Conservation (phyloP, 495 filamentous ascomycete genomes). For the Margaritispora aquatica region DNA sequence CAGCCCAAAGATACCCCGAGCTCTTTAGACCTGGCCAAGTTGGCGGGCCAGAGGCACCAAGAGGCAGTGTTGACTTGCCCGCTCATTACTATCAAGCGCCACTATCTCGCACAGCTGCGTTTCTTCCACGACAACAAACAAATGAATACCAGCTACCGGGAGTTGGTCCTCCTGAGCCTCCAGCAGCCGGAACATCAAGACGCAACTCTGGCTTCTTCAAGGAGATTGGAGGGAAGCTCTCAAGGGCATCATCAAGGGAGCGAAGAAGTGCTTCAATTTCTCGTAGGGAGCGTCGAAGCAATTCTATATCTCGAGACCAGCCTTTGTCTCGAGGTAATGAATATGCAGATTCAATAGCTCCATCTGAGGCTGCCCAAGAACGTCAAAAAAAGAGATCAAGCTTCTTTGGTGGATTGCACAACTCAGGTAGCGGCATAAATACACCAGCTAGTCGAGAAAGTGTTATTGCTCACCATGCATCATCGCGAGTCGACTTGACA, state of each 20-base stretch:
- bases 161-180: conserved; percentile 25
- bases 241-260: conserved; percentile 27
- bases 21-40: conserved; percentile 22
- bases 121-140: conserved; percentile 31
- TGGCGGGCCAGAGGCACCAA: not conserved
- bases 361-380: conserved; percentile 26
- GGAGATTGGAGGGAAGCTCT: conserved; percentile 28
- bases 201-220: conserved; percentile 34
- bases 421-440: conserved; percentile 18
- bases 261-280: conserved; percentile 13
- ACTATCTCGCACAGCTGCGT: conserved; percentile 22
- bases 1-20: conserved; percentile 31
- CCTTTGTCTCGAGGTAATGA: conserved; percentile 22
- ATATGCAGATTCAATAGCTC: conserved; percentile 30
- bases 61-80: conserved; percentile 13
- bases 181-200: conserved; percentile 6
- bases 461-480: conserved; percentile 16
- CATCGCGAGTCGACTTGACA: conserved; percentile 11
- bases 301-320: not conserved
- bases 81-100: conserved; percentile 21
- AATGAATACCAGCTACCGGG: conserved; percentile 30
- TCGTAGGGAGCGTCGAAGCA: not conserved
- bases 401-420: conserved; percentile 30
- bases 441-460: conserved; percentile 19
- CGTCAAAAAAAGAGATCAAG: conserved; percentile 21